Evolutionary conservation across 176 grass and related monocot genomes (phyloP).

Genomic region (Carex cristatella): DNA sequence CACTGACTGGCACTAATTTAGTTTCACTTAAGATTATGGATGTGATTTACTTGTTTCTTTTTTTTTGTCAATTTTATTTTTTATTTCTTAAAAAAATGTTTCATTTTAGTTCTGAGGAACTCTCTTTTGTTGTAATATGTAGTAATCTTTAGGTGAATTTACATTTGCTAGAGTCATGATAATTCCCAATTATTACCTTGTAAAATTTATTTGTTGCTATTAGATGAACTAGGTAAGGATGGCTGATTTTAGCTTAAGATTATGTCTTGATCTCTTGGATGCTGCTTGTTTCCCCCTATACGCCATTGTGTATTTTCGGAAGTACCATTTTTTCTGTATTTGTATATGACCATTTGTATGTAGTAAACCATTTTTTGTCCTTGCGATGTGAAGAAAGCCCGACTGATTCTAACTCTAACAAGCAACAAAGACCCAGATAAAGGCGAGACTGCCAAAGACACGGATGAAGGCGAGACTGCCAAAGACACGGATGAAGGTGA

Average conservation of each 20-base stretch:
- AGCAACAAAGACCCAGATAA: too few relatives aligned
- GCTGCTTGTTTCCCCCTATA: background rate
- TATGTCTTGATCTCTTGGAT: background rate
- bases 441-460: too few relatives aligned
- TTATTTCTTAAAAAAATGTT: background rate
- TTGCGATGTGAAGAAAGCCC: too few relatives aligned
- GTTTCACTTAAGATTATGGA: background rate
- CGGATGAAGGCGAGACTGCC: too few relatives aligned
- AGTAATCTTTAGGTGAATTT: constrained; percentile 6
- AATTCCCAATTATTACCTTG: background rate
- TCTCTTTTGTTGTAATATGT: background rate
- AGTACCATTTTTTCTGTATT: background rate
- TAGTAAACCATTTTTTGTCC: background rate
- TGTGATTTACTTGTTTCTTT: background rate
- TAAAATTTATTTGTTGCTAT: background rate
- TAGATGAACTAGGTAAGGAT: background rate
- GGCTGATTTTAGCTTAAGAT: background rate
- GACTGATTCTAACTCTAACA: too few relatives aligned
- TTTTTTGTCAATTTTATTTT: background rate
- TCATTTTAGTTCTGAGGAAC: background rate
- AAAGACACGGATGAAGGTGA: too few relatives aligned
- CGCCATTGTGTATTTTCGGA: background rate
- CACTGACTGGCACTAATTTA: background rate
- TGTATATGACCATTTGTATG: background rate
- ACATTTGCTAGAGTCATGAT: background rate